phyloP scores from a whole-genome alignment of 2,329 filamentous ascomycete species.

The Parastagonospora nodorum region DNA sequence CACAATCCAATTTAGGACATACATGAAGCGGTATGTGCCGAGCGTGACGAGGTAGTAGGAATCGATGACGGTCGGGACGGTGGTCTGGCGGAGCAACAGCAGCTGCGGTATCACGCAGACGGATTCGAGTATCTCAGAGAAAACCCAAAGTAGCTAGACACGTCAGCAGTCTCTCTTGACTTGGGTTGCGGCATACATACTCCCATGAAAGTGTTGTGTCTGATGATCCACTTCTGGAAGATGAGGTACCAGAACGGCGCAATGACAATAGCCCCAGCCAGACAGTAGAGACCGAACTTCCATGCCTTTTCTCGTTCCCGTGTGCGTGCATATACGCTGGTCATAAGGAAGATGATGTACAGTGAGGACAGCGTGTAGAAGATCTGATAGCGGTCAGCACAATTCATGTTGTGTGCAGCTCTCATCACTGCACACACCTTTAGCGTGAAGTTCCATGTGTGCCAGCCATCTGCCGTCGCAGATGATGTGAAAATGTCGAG shows the following conservation, averaged over 20 bases:
- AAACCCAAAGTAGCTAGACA: slow-evolving; percentile 76
- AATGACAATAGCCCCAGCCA: slow-evolving; percentile 67
- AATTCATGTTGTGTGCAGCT: neutral
- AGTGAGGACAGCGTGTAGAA: slow-evolving; percentile 84
- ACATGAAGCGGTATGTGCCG: slow-evolving; percentile 85
- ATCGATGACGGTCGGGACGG: slow-evolving; percentile 92
- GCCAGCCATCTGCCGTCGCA: slow-evolving; percentile 35
- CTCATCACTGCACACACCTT: slow-evolving; percentile 55
- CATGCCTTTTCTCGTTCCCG: slow-evolving; percentile 90
- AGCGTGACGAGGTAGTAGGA: slow-evolving; percentile 92
- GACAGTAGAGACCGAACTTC: slow-evolving; percentile 78
- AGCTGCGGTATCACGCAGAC: slow-evolving; percentile 90
- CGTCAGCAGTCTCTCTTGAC: neutral
- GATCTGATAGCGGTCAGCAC: slow-evolving; percentile 52
- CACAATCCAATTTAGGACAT: slow-evolving; percentile 89
- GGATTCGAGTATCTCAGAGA: slow-evolving; percentile 90
- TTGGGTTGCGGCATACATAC: slow-evolving; percentile 32
- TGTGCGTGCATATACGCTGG: slow-evolving; percentile 83
- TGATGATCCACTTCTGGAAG: slow-evolving; percentile 60
- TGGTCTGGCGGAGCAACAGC: slow-evolving; percentile 89
- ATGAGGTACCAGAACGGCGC: slow-evolving; percentile 76
- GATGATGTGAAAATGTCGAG: slow-evolving; percentile 73
- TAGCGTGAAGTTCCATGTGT: slow-evolving; percentile 69
- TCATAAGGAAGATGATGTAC: slow-evolving; percentile 89
- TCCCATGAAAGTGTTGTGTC: slow-evolving; percentile 42